Evolutionary conservation across 2,329 filamentous ascomycete genomes (phyloP).

Genomic region (Cladophialophora yegresii): DNA sequence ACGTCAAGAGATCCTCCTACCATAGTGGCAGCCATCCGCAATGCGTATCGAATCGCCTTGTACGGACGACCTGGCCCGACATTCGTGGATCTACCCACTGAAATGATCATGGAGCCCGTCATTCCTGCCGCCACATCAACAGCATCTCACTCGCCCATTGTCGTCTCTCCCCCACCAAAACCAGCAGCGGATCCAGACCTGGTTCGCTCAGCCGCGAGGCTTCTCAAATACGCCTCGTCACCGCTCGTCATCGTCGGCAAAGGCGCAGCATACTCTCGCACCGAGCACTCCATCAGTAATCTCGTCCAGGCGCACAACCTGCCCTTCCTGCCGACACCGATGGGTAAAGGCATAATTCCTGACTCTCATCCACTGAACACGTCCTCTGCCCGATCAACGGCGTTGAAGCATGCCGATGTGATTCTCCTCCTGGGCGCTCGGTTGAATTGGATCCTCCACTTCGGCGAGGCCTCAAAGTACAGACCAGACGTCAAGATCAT

Average conservation of each 20-base stretch:
- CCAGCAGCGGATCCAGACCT: conserved; percentile 50
- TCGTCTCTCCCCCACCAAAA: conserved; percentile 43
- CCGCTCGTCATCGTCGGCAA: conserved; percentile 60
- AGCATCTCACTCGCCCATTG: conserved; percentile 12
- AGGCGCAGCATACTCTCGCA: conserved; percentile 57
- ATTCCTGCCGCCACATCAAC: conserved; percentile 19
- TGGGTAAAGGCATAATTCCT: conserved; percentile 60
- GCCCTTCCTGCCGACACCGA: conserved; percentile 60
- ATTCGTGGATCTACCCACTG: conserved; percentile 59
- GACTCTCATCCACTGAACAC: conserved; percentile 57
- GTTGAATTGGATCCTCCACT: conserved; percentile 62
- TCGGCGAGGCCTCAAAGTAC: conserved; percentile 59
- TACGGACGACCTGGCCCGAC: conserved; percentile 57
- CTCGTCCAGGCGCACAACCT: conserved; percentile 53
- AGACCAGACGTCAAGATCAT: conserved; percentile 54
- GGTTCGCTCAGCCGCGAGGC: conserved; percentile 46
- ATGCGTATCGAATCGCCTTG: conserved; percentile 56
- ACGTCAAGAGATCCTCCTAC: conserved; percentile 51
- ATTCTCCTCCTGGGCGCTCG: conserved; percentile 58
- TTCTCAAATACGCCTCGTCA: conserved; percentile 53
- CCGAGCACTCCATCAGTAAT: conserved; percentile 50
- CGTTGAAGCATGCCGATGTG: conserved; percentile 57
- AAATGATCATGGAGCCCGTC: conserved; percentile 53
- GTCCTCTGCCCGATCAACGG: conserved; percentile 57
- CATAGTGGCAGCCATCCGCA: conserved; percentile 46